Evolutionary conservation across 352 stramenopile species (phyloP).

Genomic region (Pythium guiyangense): DNA sequence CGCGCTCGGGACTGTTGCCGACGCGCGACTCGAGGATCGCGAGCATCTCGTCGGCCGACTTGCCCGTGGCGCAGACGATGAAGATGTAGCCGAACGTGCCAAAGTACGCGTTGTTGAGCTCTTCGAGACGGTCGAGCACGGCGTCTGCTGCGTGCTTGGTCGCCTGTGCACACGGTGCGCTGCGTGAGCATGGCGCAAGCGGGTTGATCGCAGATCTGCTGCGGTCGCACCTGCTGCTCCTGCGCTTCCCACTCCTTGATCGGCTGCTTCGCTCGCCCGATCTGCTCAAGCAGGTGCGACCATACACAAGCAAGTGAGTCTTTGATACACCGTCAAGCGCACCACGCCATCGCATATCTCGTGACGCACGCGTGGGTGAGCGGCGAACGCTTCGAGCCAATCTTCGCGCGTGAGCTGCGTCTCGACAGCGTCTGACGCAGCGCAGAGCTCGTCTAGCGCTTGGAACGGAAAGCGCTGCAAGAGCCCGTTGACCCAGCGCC

Average conservation of each 20-base stretch:
- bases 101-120: slow-evolving; percentile 64
- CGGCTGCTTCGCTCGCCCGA: slow-evolving; percentile 56
- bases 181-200: too few species aligned
- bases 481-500: slow-evolving; percentile 41
- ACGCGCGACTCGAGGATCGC: slow-evolving; percentile 57
- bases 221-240: slow-evolving; percentile 46
- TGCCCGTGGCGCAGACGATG: slow-evolving; percentile 78
- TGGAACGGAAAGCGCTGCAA: slow-evolving; percentile 30
- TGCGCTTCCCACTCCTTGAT: slow-evolving; percentile 75
- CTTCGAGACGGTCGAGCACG: slow-evolving; percentile 52
- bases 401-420: slow-evolving; percentile 33
- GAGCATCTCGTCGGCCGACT: slow-evolving; percentile 74
- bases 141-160: slow-evolving; percentile 47
- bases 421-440: slow-evolving; percentile 37
- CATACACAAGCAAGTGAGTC: neutral
- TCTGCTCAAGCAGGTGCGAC: slow-evolving; percentile 20
- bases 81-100: slow-evolving; percentile 78
- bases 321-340: neutral
- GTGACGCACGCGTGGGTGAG: slow-evolving; percentile 45
- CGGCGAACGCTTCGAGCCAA: slow-evolving; percentile 68
- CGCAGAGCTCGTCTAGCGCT: slow-evolving; percentile 36
- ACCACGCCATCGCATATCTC: neutral
- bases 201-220: too few species aligned
- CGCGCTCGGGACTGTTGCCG: slow-evolving; percentile 31
- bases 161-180: slow-evolving; percentile 14